Evolutionary conservation across 345 rosid species (phyloP).

Genomic region (Eutrema yunnanense): DNA sequence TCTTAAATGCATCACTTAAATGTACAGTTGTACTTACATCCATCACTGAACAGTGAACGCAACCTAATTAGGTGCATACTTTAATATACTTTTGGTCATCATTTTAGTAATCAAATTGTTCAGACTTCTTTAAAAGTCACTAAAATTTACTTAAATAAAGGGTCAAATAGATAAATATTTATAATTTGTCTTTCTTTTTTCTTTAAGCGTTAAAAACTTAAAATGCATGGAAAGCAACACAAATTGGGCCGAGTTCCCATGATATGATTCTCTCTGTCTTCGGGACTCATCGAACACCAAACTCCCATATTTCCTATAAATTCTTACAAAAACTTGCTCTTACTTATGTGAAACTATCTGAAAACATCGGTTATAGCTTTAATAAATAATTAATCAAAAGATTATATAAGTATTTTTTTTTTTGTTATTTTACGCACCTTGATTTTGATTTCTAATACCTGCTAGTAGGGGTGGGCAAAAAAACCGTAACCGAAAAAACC

Average conservation of each 20-base stretch:
- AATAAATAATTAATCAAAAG: background rate
- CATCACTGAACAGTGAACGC: conserved; percentile 16
- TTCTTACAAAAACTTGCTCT: background rate
- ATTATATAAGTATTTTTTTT: too few relatives aligned
- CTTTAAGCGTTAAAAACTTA: background rate
- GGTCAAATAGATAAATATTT: background rate
- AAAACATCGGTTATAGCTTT: background rate
- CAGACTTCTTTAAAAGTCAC: background rate
- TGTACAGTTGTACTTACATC: background rate
- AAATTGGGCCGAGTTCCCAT: conserved; percentile 35
- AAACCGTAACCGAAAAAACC: too few relatives aligned
- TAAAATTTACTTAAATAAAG: background rate
- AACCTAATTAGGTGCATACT: background rate
- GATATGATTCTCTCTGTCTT: conserved; percentile 44
- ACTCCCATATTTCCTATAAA: conserved; percentile 9
- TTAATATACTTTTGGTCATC: background rate
- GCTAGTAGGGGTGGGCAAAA: too few relatives aligned
- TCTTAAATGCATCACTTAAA: conserved; percentile 18
- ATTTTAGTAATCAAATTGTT: background rate
- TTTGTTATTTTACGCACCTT: background rate
- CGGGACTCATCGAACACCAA: conserved; percentile 41
- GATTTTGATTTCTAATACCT: too few relatives aligned
- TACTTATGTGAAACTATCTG: background rate
- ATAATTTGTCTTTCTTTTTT: background rate
- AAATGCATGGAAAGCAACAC: conserved; percentile 10